Percentiles rank a stretch among this genome's conserved stretches.
Evolutionary conservation across 352 stramenopile genomes (phyloP).

Genomic region (Phytophthora colocasiae): DNA sequence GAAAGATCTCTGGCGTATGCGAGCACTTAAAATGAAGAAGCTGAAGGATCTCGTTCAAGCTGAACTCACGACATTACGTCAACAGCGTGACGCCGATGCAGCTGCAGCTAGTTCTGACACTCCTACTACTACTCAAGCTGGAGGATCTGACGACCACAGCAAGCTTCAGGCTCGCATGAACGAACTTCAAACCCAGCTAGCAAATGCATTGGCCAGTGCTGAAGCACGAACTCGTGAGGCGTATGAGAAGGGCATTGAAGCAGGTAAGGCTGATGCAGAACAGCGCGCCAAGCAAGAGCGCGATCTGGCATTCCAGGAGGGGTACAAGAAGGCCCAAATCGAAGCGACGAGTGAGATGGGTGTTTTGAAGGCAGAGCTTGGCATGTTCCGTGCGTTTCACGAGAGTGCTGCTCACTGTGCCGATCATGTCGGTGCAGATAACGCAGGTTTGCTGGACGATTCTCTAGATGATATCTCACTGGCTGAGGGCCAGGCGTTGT

Average conservation of each 20-base stretch:
- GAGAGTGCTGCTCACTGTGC: slow-evolving; percentile 46
- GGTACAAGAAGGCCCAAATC: slow-evolving; percentile 45
- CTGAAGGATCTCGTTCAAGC: slow-evolving; percentile 72
- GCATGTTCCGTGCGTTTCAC: slow-evolving; percentile 57
- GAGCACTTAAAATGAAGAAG: slow-evolving; percentile 89
- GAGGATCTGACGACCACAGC: slow-evolving; percentile 23
- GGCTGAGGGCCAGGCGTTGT: slow-evolving; percentile 42
- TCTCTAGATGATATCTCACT: slow-evolving; percentile 50
- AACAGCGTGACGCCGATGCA: slow-evolving; percentile 33
- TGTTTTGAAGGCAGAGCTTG: slow-evolving; percentile 52
- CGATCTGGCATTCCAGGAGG: slow-evolving; percentile 40
- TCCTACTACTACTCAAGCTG: background rate
- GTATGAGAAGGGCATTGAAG: slow-evolving; percentile 52
- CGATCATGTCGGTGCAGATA: slow-evolving; percentile 31
- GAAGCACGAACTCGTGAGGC: slow-evolving; percentile 45
- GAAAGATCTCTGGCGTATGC: slow-evolving; percentile 81
- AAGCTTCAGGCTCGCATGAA: slow-evolving; percentile 45
- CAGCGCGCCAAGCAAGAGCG: slow-evolving; percentile 42
- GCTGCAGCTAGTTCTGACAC: slow-evolving; percentile 5
- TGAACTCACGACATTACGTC: slow-evolving; percentile 56
- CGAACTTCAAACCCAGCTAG: slow-evolving; percentile 45
- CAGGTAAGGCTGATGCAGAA: slow-evolving; percentile 47
- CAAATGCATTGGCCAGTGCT: slow-evolving; percentile 38
- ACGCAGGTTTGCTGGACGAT: slow-evolving; percentile 30
- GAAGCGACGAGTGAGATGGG: slow-evolving; percentile 51